Conservation (phyloP, 345 rosid genomes). For the Citrus mangshanensis region DNA sequence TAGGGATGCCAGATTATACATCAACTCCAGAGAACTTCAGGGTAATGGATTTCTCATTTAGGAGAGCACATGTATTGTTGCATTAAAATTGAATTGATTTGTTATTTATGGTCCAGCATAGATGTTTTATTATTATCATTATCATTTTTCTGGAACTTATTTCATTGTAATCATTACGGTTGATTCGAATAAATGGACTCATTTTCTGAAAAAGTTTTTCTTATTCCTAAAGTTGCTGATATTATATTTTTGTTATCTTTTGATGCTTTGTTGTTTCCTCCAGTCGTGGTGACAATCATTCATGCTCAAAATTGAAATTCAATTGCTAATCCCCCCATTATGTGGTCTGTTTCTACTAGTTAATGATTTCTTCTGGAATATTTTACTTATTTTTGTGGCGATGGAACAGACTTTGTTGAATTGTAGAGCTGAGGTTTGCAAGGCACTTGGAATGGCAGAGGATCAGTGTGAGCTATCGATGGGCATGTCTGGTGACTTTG, state of each 20-base stretch:
- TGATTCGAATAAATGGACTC: neutral
- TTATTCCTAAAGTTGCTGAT: neutral
- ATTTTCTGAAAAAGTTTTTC: neutral
- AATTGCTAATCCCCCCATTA: neutral
- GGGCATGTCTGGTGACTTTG: conserved; percentile 97
- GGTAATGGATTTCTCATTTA: conserved; percentile 36
- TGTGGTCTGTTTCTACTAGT: neutral
- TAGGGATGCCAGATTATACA: conserved; percentile 85
- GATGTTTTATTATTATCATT: neutral
- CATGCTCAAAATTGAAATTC: conserved; percentile 2
- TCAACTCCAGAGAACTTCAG: conserved; percentile 89
- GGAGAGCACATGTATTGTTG: neutral
- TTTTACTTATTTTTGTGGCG: conserved; percentile 7
- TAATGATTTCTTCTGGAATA: neutral
- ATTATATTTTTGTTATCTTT: neutral
- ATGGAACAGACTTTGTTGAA: conserved; percentile 54
- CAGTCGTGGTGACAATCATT: neutral
- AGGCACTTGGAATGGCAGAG: conserved; percentile 70
- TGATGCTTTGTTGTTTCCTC: neutral
- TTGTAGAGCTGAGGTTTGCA: conserved; percentile 76
- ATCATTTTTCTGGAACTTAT: neutral
- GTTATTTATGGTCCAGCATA: neutral
- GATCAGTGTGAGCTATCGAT: conserved; percentile 81
- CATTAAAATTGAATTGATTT: neutral
- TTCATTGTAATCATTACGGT: neutral